Evolutionary conservation across 1,284 basidiomycete species (phyloP), one percentile per base, ranked within the genome.

Genomic region (Xerocomus alliaceus): DNA sequence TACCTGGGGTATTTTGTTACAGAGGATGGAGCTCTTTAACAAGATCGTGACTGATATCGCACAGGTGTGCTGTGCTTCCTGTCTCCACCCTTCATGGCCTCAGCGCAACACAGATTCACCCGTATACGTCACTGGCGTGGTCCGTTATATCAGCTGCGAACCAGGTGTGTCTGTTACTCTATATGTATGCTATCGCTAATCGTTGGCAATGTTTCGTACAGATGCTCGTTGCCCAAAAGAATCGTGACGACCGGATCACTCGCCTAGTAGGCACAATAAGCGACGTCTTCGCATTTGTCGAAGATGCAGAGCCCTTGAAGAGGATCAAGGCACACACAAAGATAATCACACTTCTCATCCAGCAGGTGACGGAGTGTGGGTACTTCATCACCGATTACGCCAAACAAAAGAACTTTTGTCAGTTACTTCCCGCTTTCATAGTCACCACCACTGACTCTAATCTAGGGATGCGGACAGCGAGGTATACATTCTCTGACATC

Each of bases 291-390:
- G 4, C 28, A 5, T 58, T 54, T 26, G 42, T 58, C 15, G 28
- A 54, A 2, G 34, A 58, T 11, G 41, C 49, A 11, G 22, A 37
- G 10, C 17, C 41, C 15, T n/a, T 54, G 37, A 42, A 57, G 32
- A 18, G 24, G 18, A 32, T 56, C 20, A 13, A 50, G 26, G 31
- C 22, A 13, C 34, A 46, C 18, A 45, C 15, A 2, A 46, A 58
- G 34, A 37, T n/a, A 5, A 45, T 37, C 26, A 54, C 34, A 7
- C 50, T 28, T 35, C n/a, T 58, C 15, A 8, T 58, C 8, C 56
- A 58, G n/a, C 56, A 58, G 22, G 42, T 58, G 34, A 39, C 56
- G 28, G 56, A 58, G 29, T 58, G 52, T 22, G 44, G 52, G 8
- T 58, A 58, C 31, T 58, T 58, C 24, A 56, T 58, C 34, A 9